Evolutionary conservation across 73 alveolate genomes (phyloP), one percentile per base, ranked within the genome.

Genomic region (Paramecium sexaurelia): DNA sequence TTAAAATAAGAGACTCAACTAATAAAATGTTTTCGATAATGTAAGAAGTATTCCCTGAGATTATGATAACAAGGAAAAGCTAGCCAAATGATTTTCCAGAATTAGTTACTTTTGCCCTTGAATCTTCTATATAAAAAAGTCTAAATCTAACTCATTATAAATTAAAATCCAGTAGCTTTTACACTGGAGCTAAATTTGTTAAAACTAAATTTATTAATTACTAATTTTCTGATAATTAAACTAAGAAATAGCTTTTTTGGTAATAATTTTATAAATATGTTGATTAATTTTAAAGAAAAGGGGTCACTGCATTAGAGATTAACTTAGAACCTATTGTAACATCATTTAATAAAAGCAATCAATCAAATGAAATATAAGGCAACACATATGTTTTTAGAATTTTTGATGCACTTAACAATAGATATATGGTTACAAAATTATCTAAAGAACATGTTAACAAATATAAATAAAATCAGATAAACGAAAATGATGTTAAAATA

Each of bases 1-100:
- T 85, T n/a, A 85, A 32, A 27, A 85, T 85, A 5, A 75, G 73
- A 55, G 92, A 85, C n/a, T 0, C 78, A 15, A 85, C 85, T 41
- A 92, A 32, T 17, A 11, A 15, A 19, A 55, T 85, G 89, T 55
- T 26, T 39, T 0, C 32, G 7, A 73, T 3, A 20, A 73, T 73
- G 87, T 8, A 73, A 19, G 29, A 11, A 3, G 57, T 13, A 36
- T 73, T 73, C 11, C 87, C 87, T 27, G 87, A 61, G 4, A 9
- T 61, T 1, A 26, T 61, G 45, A 61, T 61, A 26, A 61, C 47
- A 26, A 29, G 43, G 26, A 61, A 61, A 29, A 39, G 57, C 13
- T 73, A 73, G 22, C 55, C 87, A 3, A 3, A 32, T 33, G 66
- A 33, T 36, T 36, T 73, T 33, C 47, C 43, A 9, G 19, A 6